Percentiles rank a stretch among this genome's conserved stretches.
Evolutionary conservation across 2,329 filamentous ascomycete genomes (phyloP).

Genomic region (Ophiosphaerella herpotricha): DNA sequence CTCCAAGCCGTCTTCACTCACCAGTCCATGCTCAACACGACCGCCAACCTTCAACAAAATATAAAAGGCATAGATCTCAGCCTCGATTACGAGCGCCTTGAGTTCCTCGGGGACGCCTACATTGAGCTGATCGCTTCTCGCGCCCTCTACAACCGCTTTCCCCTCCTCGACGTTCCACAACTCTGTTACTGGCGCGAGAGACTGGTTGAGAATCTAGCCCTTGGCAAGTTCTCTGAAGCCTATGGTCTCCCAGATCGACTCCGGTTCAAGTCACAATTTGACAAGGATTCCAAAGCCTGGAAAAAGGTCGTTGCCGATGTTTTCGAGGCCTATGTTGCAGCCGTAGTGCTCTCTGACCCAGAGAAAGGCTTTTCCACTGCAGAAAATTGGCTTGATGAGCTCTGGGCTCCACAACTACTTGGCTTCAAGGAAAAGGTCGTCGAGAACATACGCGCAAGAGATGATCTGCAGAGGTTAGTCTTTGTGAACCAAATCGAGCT

Average conservation of each 20-base stretch:
- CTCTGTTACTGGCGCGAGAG: slow-evolving; percentile 77
- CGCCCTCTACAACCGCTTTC: slow-evolving; percentile 75
- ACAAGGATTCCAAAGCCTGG: slow-evolving; percentile 37
- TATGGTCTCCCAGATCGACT: slow-evolving; percentile 74
- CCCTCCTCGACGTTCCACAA: slow-evolving; percentile 66
- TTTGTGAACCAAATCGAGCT: slow-evolving; percentile 42
- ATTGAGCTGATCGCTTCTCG: slow-evolving; percentile 76
- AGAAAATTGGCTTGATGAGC: slow-evolving; percentile 71
- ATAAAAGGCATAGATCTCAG: slow-evolving; percentile 25
- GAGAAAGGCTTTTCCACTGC: slow-evolving; percentile 64
- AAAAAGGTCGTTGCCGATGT: slow-evolving; percentile 82
- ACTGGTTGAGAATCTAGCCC: slow-evolving; percentile 78
- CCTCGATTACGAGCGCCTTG: slow-evolving; percentile 75
- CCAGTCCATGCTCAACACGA: slow-evolving; percentile 30
- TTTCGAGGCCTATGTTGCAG: slow-evolving; percentile 89
- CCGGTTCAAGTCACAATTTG: slow-evolving; percentile 51
- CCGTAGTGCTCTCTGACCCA: slow-evolving; percentile 71
- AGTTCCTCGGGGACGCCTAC: slow-evolving; percentile 88
- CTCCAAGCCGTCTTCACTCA: slow-evolving; percentile 71
- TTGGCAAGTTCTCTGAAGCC: slow-evolving; percentile 68
- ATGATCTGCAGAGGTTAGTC: slow-evolving; percentile 45
- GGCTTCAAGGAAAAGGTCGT: slow-evolving; percentile 34
- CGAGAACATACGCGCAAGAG: slow-evolving; percentile 47
- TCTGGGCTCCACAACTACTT: slow-evolving; percentile 64
- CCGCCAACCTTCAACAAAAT: slow-evolving; percentile 22